Conservation (phyloP, 306 rosid species). For the apple (Malus domestica) region DNA sequence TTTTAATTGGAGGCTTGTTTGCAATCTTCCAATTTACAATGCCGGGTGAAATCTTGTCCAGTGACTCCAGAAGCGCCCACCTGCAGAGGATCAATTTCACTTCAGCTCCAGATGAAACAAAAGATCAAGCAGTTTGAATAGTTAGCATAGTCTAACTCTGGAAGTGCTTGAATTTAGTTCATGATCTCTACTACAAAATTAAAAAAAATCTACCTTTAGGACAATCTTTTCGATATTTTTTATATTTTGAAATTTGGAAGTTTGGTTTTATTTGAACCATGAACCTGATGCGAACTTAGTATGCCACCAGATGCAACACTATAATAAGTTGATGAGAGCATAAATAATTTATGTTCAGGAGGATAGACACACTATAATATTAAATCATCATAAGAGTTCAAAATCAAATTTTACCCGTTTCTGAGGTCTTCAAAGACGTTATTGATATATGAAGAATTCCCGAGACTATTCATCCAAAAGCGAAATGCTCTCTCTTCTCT, state of each 20-base stretch:
- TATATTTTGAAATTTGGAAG: background rate
- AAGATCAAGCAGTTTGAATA: background rate
- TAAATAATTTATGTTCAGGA: background rate
- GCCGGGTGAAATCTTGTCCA: constrained; percentile 86
- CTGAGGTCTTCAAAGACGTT: constrained; percentile 94
- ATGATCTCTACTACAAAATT: background rate
- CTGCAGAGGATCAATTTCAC: constrained; percentile 33
- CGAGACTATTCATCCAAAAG: constrained; percentile 88
- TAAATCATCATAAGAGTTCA: background rate
- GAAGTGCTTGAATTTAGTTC: background rate
- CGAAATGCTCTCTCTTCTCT: constrained; percentile 97
- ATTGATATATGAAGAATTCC: constrained; percentile 70
- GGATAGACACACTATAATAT: background rate
- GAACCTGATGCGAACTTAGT: background rate
- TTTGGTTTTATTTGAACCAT: background rate
- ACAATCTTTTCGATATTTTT: background rate
- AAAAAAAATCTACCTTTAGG: too few relatives aligned
- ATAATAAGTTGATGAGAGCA: background rate
- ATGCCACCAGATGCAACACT: background rate
- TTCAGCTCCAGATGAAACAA: background rate
- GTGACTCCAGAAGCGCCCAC: constrained; percentile 84
- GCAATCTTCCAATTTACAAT: constrained; percentile 93
- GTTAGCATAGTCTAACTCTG: background rate
- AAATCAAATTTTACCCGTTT: constrained; percentile 45
- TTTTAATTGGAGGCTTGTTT: constrained; percentile 91